phyloP scores from a whole-genome alignment of 805 yeast species.

The Ogataea parapolymorpha region DNA sequence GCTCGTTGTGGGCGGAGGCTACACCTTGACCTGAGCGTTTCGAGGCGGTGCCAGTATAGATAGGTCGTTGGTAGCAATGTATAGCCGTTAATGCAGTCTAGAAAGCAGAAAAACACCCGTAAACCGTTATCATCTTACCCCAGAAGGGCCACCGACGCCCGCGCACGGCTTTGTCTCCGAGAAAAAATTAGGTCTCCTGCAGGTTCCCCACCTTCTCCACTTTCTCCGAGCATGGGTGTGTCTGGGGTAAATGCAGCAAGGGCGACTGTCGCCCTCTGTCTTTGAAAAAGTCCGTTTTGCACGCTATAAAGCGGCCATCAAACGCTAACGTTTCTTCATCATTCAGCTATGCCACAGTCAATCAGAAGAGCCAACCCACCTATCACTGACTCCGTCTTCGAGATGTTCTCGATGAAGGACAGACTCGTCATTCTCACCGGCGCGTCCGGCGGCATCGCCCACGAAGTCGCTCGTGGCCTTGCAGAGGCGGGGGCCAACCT shows the following conservation, averaged over 20 bases:
- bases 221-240: too few species aligned
- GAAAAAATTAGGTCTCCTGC: too few species aligned
- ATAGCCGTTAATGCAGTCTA: not conserved
- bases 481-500: conserved; percentile 48
- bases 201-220: too few species aligned
- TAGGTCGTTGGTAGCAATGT: not conserved
- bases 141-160: too few species aligned
- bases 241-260: not conserved
- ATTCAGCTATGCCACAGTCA: conserved; percentile 9
- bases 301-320: not conserved
- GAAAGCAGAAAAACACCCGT: not conserved
- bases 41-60: not conserved
- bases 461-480: conserved; percentile 47
- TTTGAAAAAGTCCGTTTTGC: not conserved
- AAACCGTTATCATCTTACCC: not conserved
- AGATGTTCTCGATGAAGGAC: conserved; percentile 38
- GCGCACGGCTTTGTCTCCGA: too few species aligned
- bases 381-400: conserved; percentile 17
- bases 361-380: conserved; percentile 17
- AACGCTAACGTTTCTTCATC: not conserved
- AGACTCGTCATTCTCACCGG: conserved; percentile 49
- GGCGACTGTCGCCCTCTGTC: not conserved
- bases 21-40: conserved; percentile 19
- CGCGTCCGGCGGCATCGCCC: conserved; percentile 57
- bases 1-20: conserved; percentile 45